phyloP scores from a whole-genome alignment of 768 basidiomycete species.

The Russula ochroleuca region DNA sequence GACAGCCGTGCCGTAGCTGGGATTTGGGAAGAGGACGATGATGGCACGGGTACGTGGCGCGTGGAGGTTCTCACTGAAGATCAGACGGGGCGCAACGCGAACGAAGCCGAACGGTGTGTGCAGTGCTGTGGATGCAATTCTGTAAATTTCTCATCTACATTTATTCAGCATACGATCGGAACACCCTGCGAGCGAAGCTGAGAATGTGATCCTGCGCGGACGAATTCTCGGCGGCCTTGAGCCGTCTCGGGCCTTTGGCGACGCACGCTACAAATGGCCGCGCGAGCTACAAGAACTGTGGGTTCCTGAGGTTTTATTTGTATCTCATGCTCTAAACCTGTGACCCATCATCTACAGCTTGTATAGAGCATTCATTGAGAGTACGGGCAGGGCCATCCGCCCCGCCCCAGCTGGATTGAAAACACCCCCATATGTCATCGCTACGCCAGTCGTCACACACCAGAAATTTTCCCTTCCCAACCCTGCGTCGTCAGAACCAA shows the following conservation, averaged over 20 bases:
- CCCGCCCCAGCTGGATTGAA: slow-evolving; percentile 59
- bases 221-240: slow-evolving; percentile 86
- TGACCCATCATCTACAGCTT: slow-evolving; percentile 38
- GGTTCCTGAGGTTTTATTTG: slow-evolving; percentile 30
- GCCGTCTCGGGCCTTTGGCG: slow-evolving; percentile 82
- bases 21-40: slow-evolving; percentile 67
- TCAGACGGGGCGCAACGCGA: slow-evolving; percentile 89
- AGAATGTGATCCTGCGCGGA: slow-evolving; percentile 69
- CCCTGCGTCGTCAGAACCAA: slow-evolving; percentile 29
- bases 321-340: neutral
- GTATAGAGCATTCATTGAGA: slow-evolving; percentile 61
- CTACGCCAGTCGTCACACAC: slow-evolving; percentile 77
- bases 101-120: slow-evolving; percentile 74
- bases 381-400: slow-evolving; percentile 56
- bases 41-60: slow-evolving; percentile 75
- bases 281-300: slow-evolving; percentile 67
- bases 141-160: neutral
- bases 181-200: slow-evolving; percentile 73
- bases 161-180: slow-evolving; percentile 67
- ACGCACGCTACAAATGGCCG: slow-evolving; percentile 87
- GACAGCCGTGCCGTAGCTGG: slow-evolving; percentile 96
- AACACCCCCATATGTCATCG: slow-evolving; percentile 91
- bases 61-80: slow-evolving; percentile 95
- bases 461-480: slow-evolving; percentile 58
- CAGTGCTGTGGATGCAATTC: neutral